These are phyloP conservation scores for Moesziomyces sp. DNA, from an alignment of 1,284 basidiomycete genomes.

Conservation along the genomic window DNA sequence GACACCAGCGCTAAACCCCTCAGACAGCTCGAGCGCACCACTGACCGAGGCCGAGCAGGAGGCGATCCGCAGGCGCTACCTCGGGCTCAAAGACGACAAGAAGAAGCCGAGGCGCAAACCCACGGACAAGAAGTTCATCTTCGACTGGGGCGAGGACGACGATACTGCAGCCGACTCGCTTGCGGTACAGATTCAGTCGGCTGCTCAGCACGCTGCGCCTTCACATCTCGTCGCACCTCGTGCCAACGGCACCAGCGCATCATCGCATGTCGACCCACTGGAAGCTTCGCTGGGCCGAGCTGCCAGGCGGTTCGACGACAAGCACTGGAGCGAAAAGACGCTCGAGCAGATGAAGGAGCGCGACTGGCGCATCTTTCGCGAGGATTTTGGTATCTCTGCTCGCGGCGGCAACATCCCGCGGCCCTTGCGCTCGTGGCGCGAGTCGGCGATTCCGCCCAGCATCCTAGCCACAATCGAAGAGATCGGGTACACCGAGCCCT, in stretches of 20 bases:
- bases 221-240: not conserved
- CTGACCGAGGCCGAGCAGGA: conserved; percentile 54
- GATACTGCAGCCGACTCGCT: conserved; percentile 57
- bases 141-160: conserved; percentile 81
- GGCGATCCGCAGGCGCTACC: conserved; percentile 56
- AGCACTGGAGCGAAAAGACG: conserved; percentile 96
- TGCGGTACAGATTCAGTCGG: conserved; percentile 15
- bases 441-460: conserved; percentile 81
- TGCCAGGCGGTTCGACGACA: conserved; percentile 73
- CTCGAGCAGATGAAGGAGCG: conserved; percentile 94
- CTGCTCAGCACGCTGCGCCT: not conserved
- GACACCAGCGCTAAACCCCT: not conserved
- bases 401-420: conserved; percentile 88
- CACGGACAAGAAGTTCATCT: conserved; percentile 90
- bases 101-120: conserved; percentile 92
- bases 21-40: conserved; percentile 6
- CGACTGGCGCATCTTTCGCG: conserved; percentile 98
- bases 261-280: conserved; percentile 16
- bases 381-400: conserved; percentile 95
- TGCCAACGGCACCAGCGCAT: not conserved
- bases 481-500: conserved; percentile 96
- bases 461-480: conserved; percentile 86
- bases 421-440: conserved; percentile 89
- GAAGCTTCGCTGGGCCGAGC: conserved; percentile 1
- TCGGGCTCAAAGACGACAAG: conserved; percentile 71